These are phyloP conservation scores for Adansonia rubrostipa DNA, from an alignment of 441 rosid genomes.

Conservation along the genomic window DNA sequence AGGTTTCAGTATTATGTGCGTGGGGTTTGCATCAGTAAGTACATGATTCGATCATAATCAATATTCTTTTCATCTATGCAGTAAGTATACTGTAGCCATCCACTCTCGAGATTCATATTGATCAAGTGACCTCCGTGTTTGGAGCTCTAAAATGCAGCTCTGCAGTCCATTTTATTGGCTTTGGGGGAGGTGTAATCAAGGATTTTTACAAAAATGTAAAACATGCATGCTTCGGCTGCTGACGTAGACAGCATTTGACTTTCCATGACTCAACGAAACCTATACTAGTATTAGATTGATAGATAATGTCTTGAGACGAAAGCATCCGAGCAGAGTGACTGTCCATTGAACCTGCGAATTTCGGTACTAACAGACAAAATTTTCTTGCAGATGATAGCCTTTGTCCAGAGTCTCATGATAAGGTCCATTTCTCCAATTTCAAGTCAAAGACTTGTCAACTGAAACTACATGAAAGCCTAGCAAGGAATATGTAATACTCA, in stretches of 20 bases:
- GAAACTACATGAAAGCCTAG: constrained; percentile 34
- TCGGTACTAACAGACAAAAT: too few species aligned
- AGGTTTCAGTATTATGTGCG: constrained; percentile 89
- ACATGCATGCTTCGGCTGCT: too few species aligned
- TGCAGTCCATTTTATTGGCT: too few species aligned
- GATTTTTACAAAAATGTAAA: too few species aligned
- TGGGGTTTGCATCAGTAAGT: constrained; percentile 70
- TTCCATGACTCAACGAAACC: too few species aligned
- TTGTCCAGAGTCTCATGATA: constrained; percentile 78
- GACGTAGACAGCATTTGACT: too few species aligned
- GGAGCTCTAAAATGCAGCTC: constrained; percentile 9
- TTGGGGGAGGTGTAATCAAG: too few species aligned
- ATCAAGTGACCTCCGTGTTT: not conserved
- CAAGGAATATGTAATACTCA: not conserved
- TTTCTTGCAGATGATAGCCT: constrained; percentile 60
- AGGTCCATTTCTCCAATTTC: constrained; percentile 56
- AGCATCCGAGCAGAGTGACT: not conserved
- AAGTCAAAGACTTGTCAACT: constrained; percentile 25
- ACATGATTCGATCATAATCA: not conserved
- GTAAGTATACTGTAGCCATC: not conserved
- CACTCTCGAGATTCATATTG: too few species aligned
- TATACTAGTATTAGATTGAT: too few species aligned
- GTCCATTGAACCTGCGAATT: not conserved
- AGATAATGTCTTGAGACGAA: not conserved
- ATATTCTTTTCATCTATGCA: not conserved